Percentiles rank a stretch among this genome's conserved stretches.
These are phyloP conservation scores for Graphiopsis chlorocephala DNA, from an alignment of 2,329 filamentous ascomycete species.

Conservation along the genomic window DNA sequence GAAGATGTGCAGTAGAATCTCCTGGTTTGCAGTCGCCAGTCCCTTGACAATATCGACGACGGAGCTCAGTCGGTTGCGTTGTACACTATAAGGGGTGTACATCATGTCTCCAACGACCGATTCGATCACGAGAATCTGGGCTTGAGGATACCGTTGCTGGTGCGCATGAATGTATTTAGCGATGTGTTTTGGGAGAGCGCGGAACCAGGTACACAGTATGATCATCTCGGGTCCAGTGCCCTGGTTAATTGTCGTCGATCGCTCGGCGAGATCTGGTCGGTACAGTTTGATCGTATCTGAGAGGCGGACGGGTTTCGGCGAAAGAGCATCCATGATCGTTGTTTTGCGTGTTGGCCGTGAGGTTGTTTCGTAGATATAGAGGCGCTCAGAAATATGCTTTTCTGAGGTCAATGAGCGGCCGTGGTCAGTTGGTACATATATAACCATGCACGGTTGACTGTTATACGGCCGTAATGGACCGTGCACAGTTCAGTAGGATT, in stretches of 20 bases:
- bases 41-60: not conserved
- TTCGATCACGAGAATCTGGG: slow-evolving; percentile 32
- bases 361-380: not conserved
- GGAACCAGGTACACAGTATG: slow-evolving; percentile 36
- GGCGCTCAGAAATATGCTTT: not conserved
- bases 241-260: not conserved
- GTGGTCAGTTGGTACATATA: not conserved
- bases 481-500: not conserved
- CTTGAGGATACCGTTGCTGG: slow-evolving; percentile 24
- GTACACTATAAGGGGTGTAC: not conserved
- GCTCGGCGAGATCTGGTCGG: not conserved
- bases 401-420: not conserved
- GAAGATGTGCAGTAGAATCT: slow-evolving; percentile 33
- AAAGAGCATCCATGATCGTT: not conserved
- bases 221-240: slow-evolving; percentile 30
- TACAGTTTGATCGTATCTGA: not conserved
- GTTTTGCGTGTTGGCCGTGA: not conserved
- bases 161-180: slow-evolving; percentile 32
- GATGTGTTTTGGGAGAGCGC: slow-evolving; percentile 30
- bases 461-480: slow-evolving; percentile 4
- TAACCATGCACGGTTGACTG: not conserved
- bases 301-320: not conserved
- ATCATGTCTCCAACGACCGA: slow-evolving; percentile 25
- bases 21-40: not conserved
- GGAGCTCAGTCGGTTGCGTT: not conserved